Evolutionary conservation across 352 stramenopile genomes (phyloP), one percentile per base, ranked within the genome.

Genomic region (Globisporangium paddicum): DNA sequence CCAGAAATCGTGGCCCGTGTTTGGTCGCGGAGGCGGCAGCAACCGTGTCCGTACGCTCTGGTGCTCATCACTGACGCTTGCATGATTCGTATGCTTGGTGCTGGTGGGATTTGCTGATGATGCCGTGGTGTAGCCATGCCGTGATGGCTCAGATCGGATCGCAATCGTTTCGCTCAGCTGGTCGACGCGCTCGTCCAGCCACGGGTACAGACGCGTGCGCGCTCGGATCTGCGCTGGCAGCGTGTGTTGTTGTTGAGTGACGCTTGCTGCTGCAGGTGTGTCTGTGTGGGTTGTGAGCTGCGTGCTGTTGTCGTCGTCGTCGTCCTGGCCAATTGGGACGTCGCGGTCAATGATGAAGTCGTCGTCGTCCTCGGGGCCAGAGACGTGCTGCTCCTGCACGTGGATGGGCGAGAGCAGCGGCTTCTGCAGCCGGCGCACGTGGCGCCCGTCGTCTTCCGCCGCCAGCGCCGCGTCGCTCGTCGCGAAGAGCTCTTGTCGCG

Each of bases 31-130:
- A 2, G 50, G 21, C 19, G 50, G 35, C 19, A 64, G 30, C 42
- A 64, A 30, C 18, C 59, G 35, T 47, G 59, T 42, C 3, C n/a
- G 50, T 25, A 54, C 59, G 19, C 48, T 55, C 34, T 49, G 50
- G 14, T 14, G 37, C 26, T 64, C 51, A n/a, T n/a, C n/a, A n/a
- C n/a, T n/a, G n/a, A n/a, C n/a, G 19, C 19, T 25, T 9, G 2
- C 13, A 57, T 16, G 19, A 34, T 34, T 11, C 5, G 16, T 16
- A 3, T 49, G 51, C 7, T 40, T 6, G 26, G 37, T 44, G n/a
- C 18, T 35, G 48, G 19, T 37, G 10, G 45, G 30, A 37, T 32
- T 30, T 26, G 26, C n/a, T 10, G 18, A 26, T 10, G 18, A 26
- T 19, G 42, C 56, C 32, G 32, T 35, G 40, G 38, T 48, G 25